Base-by-base conservation (phyloP, 2,329 filamentous ascomycete species). In the Hymenoscyphus albidus region DNA sequence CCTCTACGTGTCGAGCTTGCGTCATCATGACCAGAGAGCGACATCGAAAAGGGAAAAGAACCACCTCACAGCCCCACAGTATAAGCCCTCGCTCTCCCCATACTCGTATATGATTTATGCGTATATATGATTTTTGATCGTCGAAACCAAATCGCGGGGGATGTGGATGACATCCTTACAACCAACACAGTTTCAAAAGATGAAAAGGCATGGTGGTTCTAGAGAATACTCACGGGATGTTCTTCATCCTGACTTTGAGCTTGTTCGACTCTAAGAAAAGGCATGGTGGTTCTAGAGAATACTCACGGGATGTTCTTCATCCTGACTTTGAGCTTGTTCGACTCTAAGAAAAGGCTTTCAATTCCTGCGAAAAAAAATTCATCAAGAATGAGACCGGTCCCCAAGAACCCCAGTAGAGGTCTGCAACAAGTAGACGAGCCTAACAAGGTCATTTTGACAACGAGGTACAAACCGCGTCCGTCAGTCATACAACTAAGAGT, bases 381-480 rank as follows among this genome's bases (percentile, higher is more conserved):
- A 51, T 74, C 4, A 91, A 79, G 71, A 92, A 91, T 14, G 80
- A 79, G 14, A 27, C 27, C 27, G 27, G 27, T 27, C 88, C 88
- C 78, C 80, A 85, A 3, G 72, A 59, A 0, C 85, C 86, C 0
- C 77, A 78, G 2, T 80, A 80, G n/a, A 90, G 82, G 71, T 88
- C 85, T 70, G 88, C 84, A 40, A 88, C 85, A 70, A 90, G 88
- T 0, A 88, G 85, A 1, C 87, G 27, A 27, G 27, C 27, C 27
- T 27, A 27, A 27, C 27, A 27, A 27, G 27, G 27, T 27, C 27
- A 27, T 76, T 68, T 70, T 68, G 71, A 48, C 71, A 72, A 16
- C 62, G 76, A 74, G 91, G 91, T 1, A 89, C 89, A 61, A 87
- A 80, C 4, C 83, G 78, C 22, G 83, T 80, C 0, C 81, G 3